Evolutionary conservation across 2,329 filamentous ascomycete genomes (phyloP).

Genomic region (Myriosclerotinia scirpicola): DNA sequence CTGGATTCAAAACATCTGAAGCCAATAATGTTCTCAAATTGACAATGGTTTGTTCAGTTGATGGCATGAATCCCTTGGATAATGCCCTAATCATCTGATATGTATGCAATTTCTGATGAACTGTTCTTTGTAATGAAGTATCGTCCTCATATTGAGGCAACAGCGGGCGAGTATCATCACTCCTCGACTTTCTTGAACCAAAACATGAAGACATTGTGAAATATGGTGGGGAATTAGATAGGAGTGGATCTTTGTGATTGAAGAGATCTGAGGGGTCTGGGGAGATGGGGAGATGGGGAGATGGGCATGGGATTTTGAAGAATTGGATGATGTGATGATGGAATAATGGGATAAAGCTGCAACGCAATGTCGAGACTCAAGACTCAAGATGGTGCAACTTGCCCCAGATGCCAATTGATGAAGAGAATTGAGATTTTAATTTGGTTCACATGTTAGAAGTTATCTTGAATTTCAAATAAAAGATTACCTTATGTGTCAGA

Average conservation of each 20-base stretch:
- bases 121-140: constrained; percentile 70
- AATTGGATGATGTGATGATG: constrained; percentile 17
- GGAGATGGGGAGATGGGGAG: background rate
- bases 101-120: constrained; percentile 87
- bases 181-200: constrained; percentile 37
- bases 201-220: constrained; percentile 40
- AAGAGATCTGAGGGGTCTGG: background rate
- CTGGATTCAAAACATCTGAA: constrained; percentile 74
- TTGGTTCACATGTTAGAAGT: background rate
- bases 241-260: background rate
- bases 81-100: constrained; percentile 90
- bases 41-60: constrained; percentile 77
- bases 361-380: background rate
- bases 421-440: background rate
- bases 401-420: background rate
- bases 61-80: constrained; percentile 85
- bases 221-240: background rate
- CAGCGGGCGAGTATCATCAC: constrained; percentile 57
- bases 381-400: background rate
- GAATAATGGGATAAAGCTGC: constrained; percentile 1
- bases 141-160: constrained; percentile 82
- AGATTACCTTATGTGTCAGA: constrained; percentile 12
- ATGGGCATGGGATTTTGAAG: background rate
- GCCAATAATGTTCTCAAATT: constrained; percentile 78
- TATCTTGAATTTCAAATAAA: background rate